A percentile compares a stretch with the other conserved stretches of the same genome.
phyloP scores from a whole-genome alignment of 441 rosid species.

The Mallotus repandus region DNA sequence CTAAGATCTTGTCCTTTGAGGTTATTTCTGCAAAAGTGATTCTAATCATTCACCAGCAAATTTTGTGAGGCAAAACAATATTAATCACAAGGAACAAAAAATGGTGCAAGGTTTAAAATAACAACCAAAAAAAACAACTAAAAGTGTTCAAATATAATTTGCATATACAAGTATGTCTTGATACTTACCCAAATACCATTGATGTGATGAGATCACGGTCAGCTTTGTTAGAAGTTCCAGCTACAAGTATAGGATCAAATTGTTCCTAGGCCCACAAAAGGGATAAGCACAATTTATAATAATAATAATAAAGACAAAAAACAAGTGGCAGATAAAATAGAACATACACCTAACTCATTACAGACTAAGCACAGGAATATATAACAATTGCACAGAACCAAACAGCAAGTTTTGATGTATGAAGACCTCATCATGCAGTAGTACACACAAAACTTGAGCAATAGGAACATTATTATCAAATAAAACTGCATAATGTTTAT shows the following conservation, averaged over 20 bases:
- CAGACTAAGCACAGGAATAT: background rate
- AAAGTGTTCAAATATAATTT: background rate
- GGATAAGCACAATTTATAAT: background rate
- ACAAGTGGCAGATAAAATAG: background rate
- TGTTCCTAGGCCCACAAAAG: conserved; percentile 48
- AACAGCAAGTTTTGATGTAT: background rate
- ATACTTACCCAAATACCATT: conserved; percentile 79
- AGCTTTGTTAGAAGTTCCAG: conserved; percentile 35
- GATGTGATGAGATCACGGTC: conserved; percentile 75
- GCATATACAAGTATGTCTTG: conserved; percentile 2
- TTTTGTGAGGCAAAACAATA: background rate
- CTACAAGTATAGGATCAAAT: conserved; percentile 75
- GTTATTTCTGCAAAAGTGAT: conserved; percentile 43
- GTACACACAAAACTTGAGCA: background rate
- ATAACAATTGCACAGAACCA: background rate
- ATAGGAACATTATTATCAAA: background rate
- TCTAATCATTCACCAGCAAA: conserved; percentile 1
- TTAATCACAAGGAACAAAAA: background rate
- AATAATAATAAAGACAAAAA: background rate
- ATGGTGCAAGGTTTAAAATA: background rate
- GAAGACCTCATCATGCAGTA: background rate
- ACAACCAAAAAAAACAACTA: background rate
- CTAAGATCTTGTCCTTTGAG: conserved; percentile 64
- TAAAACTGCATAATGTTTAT: background rate
- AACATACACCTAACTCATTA: background rate